Evolutionary conservation across 176 grass and related monocot genomes (phyloP).

Genomic region (Miscanthus lutarioriparius): DNA sequence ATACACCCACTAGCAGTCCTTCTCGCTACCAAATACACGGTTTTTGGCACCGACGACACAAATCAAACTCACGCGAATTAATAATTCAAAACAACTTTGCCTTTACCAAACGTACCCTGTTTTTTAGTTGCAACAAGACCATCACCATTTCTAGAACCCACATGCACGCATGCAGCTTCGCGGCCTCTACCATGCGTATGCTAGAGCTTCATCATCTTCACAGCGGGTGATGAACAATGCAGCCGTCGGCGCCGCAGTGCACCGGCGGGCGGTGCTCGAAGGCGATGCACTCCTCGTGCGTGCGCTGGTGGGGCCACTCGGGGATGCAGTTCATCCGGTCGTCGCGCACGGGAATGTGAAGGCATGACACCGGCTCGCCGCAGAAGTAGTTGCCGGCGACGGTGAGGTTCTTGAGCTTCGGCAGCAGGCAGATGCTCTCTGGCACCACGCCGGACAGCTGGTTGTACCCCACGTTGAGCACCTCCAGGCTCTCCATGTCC

Average conservation of each 20-base stretch:
- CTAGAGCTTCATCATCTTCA: constrained; percentile 1
- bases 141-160: background rate
- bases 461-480: constrained; percentile 81
- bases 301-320: constrained; percentile 63
- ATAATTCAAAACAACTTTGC: constrained; percentile 1
- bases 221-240: constrained; percentile 38
- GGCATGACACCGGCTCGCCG: constrained; percentile 67
- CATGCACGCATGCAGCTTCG: background rate
- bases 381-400: constrained; percentile 79
- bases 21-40: constrained; percentile 23
- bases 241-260: constrained; percentile 73
- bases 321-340: constrained; percentile 85
- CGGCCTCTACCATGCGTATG: background rate
- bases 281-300: constrained; percentile 66
- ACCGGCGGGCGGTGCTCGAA: constrained; percentile 65
- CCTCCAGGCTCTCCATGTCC: constrained; percentile 74
- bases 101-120: background rate
- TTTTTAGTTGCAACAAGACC: background rate
- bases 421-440: constrained; percentile 61
- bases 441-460: constrained; percentile 65
- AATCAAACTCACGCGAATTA: constrained; percentile 10
- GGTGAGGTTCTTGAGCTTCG: constrained; percentile 73
- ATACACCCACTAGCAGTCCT: constrained; percentile 1
- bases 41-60: background rate
- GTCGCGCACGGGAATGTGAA: constrained; percentile 52